Evolutionary conservation across 129 eudicot genomes (phyloP), one percentile per base, ranked within the genome.

Genomic region (Centrapalus pauciflorus): DNA sequence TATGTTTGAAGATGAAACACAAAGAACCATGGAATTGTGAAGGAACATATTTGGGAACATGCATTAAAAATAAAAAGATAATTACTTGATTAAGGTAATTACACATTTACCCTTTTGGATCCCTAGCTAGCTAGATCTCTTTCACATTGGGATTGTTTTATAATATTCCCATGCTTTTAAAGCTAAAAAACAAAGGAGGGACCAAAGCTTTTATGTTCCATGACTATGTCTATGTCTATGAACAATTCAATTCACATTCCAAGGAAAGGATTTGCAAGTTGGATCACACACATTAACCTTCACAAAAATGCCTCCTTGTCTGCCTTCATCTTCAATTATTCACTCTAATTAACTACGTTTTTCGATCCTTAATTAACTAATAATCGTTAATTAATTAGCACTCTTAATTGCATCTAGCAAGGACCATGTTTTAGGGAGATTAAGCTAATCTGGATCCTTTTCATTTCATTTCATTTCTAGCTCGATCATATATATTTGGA

Each of bases 251-350:
- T 61, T 52, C 65, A 50, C 38, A 38, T 37, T 52, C 78, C 66
- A 64, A 73, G 72, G 55, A 54, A 46, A 66, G 56, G 67, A 74
- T 74, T 41, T 66, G 52, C 67, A 11, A 30, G 61, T 74, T 43
- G 79, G 72, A 56, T 29, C 17, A 55, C 52, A 71, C 48, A 61
- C 64, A 34, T 51, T 49, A 62, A 61, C 62, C 55, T 50, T 74
- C 66, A 55, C 60, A 37, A 66, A 74, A 56, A 74, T 74, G 67
- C 73, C 45, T 74, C 73, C 73, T 56, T 74, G 79, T 74, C 73
- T 56, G 54, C 79, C 59, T 74, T 64, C 25, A 60, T 6, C 67
- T 21, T 11, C 17, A 54, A n/a, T n/a, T 41, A 29, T 43, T 55
- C 62, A 29, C 49, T 49, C 4, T 14, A 45, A 14, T 23, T 16